A percentile compares a stretch with the other conserved stretches of the same genome.
Conservation (phyloP, 768 basidiomycete species). For the Crepidotus variabilis region DNA sequence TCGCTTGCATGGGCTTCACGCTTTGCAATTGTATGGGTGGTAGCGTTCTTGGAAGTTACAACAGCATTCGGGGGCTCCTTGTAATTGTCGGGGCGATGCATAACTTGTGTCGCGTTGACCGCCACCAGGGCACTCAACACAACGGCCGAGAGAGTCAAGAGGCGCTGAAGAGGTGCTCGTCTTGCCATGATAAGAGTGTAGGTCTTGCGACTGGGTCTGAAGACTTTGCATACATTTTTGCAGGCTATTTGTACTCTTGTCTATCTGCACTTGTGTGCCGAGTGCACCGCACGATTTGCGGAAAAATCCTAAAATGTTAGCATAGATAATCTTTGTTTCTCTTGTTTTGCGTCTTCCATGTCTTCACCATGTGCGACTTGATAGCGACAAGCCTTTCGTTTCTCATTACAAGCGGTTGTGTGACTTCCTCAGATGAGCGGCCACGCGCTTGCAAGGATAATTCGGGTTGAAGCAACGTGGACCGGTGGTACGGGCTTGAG, state of each 20-base stretch:
- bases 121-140: constrained; percentile 16
- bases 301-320: not conserved
- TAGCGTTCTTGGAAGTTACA: constrained; percentile 28
- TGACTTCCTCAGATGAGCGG: too few relatives aligned
- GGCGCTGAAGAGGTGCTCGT: not conserved
- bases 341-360: not conserved
- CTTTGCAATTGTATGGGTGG: constrained; percentile 37
- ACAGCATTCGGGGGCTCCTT: constrained; percentile 35
- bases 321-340: not conserved
- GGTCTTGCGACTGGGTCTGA: not conserved
- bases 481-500: too few relatives aligned
- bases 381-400: too few relatives aligned
- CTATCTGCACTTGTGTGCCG: not conserved
- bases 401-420: too few relatives aligned
- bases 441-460: too few relatives aligned
- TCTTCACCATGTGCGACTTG: not conserved
- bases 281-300: not conserved
- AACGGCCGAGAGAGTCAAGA: constrained; percentile 22
- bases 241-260: not conserved
- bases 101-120: constrained; percentile 44
- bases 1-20: constrained; percentile 20
- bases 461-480: too few relatives aligned
- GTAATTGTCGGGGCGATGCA: constrained; percentile 48
- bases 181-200: not conserved
- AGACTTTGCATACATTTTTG: not conserved